Evolutionary conservation across 805 yeast species (phyloP).

Genomic region (Candida golubevii): DNA sequence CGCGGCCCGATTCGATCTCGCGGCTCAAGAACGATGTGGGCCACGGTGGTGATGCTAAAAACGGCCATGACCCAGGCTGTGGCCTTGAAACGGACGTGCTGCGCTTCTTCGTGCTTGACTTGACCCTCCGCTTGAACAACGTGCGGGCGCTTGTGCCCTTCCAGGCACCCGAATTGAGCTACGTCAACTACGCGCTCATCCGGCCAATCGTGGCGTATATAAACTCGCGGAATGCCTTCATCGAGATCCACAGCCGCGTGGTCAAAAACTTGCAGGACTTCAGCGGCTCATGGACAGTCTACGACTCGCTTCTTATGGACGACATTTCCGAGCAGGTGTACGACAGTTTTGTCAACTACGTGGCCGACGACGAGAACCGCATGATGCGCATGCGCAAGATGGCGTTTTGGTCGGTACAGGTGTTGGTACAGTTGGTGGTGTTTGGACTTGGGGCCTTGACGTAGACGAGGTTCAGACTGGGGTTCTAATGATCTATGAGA

Average conservation of each 20-base stretch:
- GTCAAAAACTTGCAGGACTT: slow-evolving; percentile 78
- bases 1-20: slow-evolving; percentile 28
- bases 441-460: slow-evolving; percentile 70
- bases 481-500: no score
- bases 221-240: slow-evolving; percentile 82
- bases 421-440: slow-evolving; percentile 73
- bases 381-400: slow-evolving; percentile 71
- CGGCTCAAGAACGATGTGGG: slow-evolving; percentile 14
- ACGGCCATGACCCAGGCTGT: no score
- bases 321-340: slow-evolving; percentile 87
- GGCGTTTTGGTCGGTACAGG: slow-evolving; percentile 89
- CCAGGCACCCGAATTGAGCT: slow-evolving; percentile 82
- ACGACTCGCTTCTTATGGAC: slow-evolving; percentile 86
- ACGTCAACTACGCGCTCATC: slow-evolving; percentile 85
- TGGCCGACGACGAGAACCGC: slow-evolving; percentile 79
- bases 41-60: slow-evolving; percentile 14
- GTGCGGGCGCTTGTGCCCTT: slow-evolving; percentile 88
- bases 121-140: slow-evolving; percentile 74
- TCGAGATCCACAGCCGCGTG: slow-evolving; percentile 80
- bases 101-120: slow-evolving; percentile 69
- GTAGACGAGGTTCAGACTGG: no score
- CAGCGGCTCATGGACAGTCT: slow-evolving; percentile 94
- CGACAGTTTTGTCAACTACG: slow-evolving; percentile 84
- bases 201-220: slow-evolving; percentile 95
- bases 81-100: slow-evolving; percentile 30